phyloP scores from a whole-genome alignment of 805 yeast genomes.

The Wickerhamomyces bovis region DNA sequence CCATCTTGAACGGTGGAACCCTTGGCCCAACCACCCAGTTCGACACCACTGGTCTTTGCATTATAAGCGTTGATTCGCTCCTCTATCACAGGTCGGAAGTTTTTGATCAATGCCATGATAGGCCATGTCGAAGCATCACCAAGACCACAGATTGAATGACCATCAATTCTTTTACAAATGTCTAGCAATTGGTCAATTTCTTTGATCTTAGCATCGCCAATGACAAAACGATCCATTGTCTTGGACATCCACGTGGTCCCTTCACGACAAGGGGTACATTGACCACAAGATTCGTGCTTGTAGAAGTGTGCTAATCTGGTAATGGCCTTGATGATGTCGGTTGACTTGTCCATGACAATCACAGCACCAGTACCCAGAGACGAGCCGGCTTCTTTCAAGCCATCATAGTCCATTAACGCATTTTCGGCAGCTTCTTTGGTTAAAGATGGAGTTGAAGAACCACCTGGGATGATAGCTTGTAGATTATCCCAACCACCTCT shows the following conservation, averaged over 20 bases:
- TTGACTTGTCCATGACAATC: constrained; percentile 82
- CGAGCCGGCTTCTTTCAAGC: constrained; percentile 76
- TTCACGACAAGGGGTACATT: constrained; percentile 92
- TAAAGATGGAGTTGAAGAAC: constrained; percentile 80
- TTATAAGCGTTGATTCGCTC: constrained; percentile 66
- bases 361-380: constrained; percentile 93
- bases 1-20: constrained; percentile 58
- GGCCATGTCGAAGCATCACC: constrained; percentile 97
- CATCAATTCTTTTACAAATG: constrained; percentile 81
- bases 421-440: constrained; percentile 60
- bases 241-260: constrained; percentile 83
- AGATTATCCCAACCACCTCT: constrained; percentile 92
- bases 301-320: constrained; percentile 80
- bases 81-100: constrained; percentile 77
- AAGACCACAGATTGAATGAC: constrained; percentile 87
- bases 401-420: constrained; percentile 83
- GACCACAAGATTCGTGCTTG: constrained; percentile 92
- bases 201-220: constrained; percentile 72
- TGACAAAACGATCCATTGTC: constrained; percentile 77
- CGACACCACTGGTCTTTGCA: constrained; percentile 31
- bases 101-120: constrained; percentile 78
- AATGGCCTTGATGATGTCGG: constrained; percentile 80
- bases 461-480: constrained; percentile 85
- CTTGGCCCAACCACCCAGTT: constrained; percentile 76
- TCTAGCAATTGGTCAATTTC: constrained; percentile 85